phyloP scores from a whole-genome alignment of 2,329 filamentous ascomycete genomes.

The Domatiomyces catenatus region DNA sequence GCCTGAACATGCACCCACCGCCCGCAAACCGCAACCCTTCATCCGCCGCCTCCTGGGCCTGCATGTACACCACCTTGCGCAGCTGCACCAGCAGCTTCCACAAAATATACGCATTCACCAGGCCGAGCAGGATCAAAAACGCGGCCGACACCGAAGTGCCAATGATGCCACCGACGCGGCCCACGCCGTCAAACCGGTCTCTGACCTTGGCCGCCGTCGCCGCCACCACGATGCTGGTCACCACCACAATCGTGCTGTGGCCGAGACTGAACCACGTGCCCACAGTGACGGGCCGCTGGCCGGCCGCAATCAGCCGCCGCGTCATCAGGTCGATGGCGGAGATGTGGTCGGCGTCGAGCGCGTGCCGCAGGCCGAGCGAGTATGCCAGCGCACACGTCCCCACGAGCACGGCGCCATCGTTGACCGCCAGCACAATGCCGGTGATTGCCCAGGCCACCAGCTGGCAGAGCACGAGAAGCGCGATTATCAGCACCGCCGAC shows the following conservation, averaged over 20 bases:
- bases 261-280: slow-evolving; percentile 90
- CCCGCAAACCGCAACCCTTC: slow-evolving; percentile 56
- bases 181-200: slow-evolving; percentile 65
- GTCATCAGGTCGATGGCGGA: slow-evolving; percentile 92
- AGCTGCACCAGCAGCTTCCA: slow-evolving; percentile 60
- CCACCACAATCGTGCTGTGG: slow-evolving; percentile 80
- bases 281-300: slow-evolving; percentile 75
- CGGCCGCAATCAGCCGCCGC: slow-evolving; percentile 67
- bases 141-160: slow-evolving; percentile 74
- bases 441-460: slow-evolving; percentile 42
- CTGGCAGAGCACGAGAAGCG: slow-evolving; percentile 39
- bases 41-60: slow-evolving; percentile 30
- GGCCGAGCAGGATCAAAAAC: slow-evolving; percentile 66
- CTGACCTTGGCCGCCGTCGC: slow-evolving; percentile 75
- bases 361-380: slow-evolving; percentile 77
- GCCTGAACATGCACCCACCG: slow-evolving; percentile 54
- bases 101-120: slow-evolving; percentile 75
- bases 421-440: slow-evolving; percentile 34
- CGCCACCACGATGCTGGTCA: slow-evolving; percentile 83
- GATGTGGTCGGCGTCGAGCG: slow-evolving; percentile 93
- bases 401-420: slow-evolving; percentile 39
- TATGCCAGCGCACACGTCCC: slow-evolving; percentile 74
- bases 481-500: slow-evolving; percentile 41
- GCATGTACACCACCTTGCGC: slow-evolving; percentile 40
- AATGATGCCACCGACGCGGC: slow-evolving; percentile 69